Evolutionary conservation across 192 early-diverging fungal genomes (phyloP), one percentile per base, ranked within the genome.

Genomic region (Helicostylum pulchrum): DNA sequence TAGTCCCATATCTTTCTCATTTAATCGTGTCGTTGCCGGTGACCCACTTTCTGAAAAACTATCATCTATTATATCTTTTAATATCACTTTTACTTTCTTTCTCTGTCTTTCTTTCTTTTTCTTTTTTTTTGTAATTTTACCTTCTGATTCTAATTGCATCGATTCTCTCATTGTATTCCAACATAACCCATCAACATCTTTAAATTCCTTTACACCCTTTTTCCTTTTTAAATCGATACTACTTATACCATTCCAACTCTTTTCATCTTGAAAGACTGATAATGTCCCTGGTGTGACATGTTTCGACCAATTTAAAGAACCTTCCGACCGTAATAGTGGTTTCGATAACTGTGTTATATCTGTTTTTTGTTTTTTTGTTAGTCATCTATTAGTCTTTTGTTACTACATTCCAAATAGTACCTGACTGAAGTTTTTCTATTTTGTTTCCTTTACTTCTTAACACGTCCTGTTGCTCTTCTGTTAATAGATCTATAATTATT

Each of bases 281-380:
- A 82, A 50, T 46, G 76, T 80, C 19, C 68, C 66, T 47, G 80
- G 71, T 34, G 73, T 73, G 43, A 82, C 68, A 26, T 82, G 77
- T 62, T 68, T 71, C 61, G 78, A 56, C 74, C 74, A 75, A 17
- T 44, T 61, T 19, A 47, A 7, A 7, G 64, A 34, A 23, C 34
- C 63, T 31, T 74, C 43, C 31, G 44, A 34, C 23, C 32, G 50
- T 46, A 65, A 17, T 17, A 70, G 26, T 31, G 74, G 63, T 51
- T 70, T 64, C 8, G 65, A 64, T 50, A 65, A 26, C 26, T 46
- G 65, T 12, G 49, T 67, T 7, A 70, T 71, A 55, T 70, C 68
- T 71, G 39, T 8, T 56, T 36, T 36, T 36, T 36, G 3, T 36
- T 36, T 39, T 39, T 39, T 1, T 39, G 9, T 39, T 39, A 39